Conservation (phyloP, 2,329 filamentous ascomycete genomes). For the Sarocladium brachiariae region DNA sequence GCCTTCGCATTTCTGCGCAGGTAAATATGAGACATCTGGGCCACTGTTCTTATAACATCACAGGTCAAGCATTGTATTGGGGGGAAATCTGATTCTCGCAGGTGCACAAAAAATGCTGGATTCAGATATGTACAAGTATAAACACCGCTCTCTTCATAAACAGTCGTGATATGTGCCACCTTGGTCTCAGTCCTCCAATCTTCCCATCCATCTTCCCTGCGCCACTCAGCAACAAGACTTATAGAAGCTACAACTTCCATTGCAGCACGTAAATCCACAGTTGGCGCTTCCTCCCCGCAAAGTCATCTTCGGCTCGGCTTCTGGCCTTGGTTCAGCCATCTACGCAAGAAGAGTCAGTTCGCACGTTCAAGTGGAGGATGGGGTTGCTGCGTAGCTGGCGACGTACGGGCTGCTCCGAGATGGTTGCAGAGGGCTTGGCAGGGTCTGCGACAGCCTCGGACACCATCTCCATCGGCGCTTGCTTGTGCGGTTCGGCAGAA, state of each 20-base stretch:
- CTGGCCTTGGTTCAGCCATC: conserved; percentile 13
- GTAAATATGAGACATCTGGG: no score
- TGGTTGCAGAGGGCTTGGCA: conserved; percentile 1
- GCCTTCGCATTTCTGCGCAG: no score
- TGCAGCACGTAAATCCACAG: conserved; percentile 22
- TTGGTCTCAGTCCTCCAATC: background rate
- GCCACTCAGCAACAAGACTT: conserved; percentile 21
- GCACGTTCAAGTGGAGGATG: background rate
- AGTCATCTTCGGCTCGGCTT: conserved; percentile 17
- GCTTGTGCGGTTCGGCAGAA: conserved; percentile 7
- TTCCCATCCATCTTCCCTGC: background rate
- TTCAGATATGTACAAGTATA: no score
- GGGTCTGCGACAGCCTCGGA: conserved; percentile 7
- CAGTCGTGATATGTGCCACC: background rate
- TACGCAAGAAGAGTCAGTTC: background rate
- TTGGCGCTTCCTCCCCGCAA: conserved; percentile 22
- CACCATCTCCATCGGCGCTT: conserved; percentile 12
- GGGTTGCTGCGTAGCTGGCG: conserved; percentile 15
- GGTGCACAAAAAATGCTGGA: background rate
- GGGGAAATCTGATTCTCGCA: no score
- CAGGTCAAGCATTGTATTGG: no score
- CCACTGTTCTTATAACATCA: no score
- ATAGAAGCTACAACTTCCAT: conserved; percentile 22
- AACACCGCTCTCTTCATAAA: background rate
- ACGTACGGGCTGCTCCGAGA: conserved; percentile 4